Conservation (phyloP, 2,329 filamentous ascomycete species). For the Nannizzia gypsea region DNA sequence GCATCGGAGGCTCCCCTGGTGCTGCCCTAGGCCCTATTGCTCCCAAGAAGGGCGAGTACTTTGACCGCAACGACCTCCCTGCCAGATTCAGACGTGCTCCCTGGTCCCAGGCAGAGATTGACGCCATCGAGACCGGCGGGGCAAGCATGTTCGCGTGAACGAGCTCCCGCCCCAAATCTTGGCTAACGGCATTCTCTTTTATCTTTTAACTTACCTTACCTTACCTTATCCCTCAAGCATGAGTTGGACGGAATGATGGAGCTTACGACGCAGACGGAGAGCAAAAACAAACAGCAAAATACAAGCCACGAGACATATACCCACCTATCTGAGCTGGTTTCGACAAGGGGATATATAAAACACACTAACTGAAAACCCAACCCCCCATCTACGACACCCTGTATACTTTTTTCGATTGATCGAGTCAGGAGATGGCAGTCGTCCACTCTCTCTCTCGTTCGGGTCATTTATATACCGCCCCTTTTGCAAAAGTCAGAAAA, state of each 20-base stretch:
- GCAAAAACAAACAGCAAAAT: neutral
- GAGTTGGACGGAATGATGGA: neutral
- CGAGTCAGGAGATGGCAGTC: neutral
- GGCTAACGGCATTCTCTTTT: neutral
- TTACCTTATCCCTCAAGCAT: neutral
- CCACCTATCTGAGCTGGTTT: conserved; percentile 1
- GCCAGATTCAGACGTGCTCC: conserved; percentile 64
- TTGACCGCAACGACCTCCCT: conserved; percentile 82
- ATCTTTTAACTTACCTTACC: neutral
- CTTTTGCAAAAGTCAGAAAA: neutral
- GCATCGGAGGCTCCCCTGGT: conserved; percentile 52
- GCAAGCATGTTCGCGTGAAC: conserved; percentile 51
- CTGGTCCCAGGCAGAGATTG: conserved; percentile 75
- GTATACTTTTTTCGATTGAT: neutral
- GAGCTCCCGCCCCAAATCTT: neutral
- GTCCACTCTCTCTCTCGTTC: neutral
- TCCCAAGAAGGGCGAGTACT: conserved; percentile 62
- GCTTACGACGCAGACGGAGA: neutral
- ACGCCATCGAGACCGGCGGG: conserved; percentile 87
- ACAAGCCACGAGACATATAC: neutral
- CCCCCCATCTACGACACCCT: neutral
- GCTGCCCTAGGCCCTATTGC: conserved; percentile 59
- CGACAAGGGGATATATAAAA: neutral
- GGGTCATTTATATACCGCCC: neutral
- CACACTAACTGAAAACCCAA: neutral